Conservation (phyloP, 2,329 filamentous ascomycete species). For the Diaporthe helianthi region DNA sequence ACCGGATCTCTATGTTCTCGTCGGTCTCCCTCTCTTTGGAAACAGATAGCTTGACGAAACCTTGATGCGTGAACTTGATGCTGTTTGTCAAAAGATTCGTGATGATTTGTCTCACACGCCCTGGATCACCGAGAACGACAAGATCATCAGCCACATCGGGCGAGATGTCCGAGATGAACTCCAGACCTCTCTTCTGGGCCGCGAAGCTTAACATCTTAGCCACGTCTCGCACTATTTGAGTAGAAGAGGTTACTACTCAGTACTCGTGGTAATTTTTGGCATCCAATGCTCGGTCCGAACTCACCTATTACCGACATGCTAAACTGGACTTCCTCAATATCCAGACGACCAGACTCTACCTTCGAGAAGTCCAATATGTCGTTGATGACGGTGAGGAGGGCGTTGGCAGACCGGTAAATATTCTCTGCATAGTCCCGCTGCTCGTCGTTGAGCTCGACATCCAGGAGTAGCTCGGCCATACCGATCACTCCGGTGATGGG, state of each 20-base stretch:
- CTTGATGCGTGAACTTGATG: slow-evolving; percentile 72
- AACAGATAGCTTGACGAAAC: slow-evolving; percentile 72
- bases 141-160: slow-evolving; percentile 69
- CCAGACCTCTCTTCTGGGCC: slow-evolving; percentile 79
- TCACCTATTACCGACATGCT: slow-evolving; percentile 34
- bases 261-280: too few species aligned
- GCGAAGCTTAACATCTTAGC: slow-evolving; percentile 89
- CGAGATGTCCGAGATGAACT: slow-evolving; percentile 71
- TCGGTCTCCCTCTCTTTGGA: slow-evolving; percentile 67
- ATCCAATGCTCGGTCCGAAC: neutral
- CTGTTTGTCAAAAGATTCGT: slow-evolving; percentile 68
- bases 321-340: slow-evolving; percentile 49
- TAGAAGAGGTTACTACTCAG: neutral
- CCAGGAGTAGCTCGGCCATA: slow-evolving; percentile 63
- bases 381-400: slow-evolving; percentile 68
- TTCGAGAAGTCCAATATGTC: slow-evolving; percentile 73
- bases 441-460: slow-evolving; percentile 58
- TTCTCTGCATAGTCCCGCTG: slow-evolving; percentile 64
- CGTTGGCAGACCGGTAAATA: slow-evolving; percentile 64
- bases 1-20: slow-evolving; percentile 72
- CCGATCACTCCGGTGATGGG: slow-evolving; percentile 68
- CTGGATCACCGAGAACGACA: slow-evolving; percentile 77
- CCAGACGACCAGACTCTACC: slow-evolving; percentile 64
- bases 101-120: slow-evolving; percentile 67
- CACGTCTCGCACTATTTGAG: slow-evolving; percentile 73